Conservation (phyloP, 176 grass and related monocot genomes). For the Bromus sterilis region DNA sequence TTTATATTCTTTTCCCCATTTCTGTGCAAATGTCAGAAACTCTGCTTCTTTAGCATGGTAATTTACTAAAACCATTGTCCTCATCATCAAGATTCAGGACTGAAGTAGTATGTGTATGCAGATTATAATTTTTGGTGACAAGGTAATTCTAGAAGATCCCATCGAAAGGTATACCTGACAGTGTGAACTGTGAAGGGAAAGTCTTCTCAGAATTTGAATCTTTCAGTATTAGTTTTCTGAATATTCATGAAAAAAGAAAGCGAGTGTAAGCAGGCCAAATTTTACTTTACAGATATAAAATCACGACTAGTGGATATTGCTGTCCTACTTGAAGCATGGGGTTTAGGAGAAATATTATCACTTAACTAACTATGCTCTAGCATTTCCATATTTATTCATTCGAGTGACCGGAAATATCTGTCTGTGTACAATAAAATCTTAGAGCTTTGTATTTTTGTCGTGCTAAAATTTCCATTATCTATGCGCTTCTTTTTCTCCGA, state of each 20-base stretch:
- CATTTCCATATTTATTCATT: not conserved
- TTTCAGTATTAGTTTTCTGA: not conserved
- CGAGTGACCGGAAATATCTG: constrained; percentile 1
- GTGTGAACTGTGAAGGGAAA: not conserved
- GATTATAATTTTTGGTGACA: constrained; percentile 92
- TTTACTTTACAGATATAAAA: not conserved
- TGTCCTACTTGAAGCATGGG: not conserved
- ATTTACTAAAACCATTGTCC: not conserved
- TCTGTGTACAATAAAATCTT: not conserved
- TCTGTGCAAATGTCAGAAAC: constrained; percentile 8
- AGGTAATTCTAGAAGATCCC: constrained; percentile 78
- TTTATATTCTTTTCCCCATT: not conserved
- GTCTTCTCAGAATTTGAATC: not conserved
- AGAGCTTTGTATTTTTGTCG: not conserved
- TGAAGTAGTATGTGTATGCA: constrained; percentile 36
- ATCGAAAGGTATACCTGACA: constrained; percentile 54
- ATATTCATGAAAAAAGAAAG: not conserved
- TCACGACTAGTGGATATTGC: not conserved
- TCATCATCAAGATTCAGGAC: not conserved
- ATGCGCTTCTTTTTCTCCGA: not conserved
- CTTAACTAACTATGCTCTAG: not conserved
- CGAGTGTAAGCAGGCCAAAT: not conserved
- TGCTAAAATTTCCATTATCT: not conserved
- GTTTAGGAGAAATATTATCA: constrained; percentile 9
- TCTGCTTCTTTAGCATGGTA: not conserved